Evolutionary conservation across 768 basidiomycete species (phyloP), one percentile per base, ranked within the genome.

Genomic region (Dacryopinax primogenitus): DNA sequence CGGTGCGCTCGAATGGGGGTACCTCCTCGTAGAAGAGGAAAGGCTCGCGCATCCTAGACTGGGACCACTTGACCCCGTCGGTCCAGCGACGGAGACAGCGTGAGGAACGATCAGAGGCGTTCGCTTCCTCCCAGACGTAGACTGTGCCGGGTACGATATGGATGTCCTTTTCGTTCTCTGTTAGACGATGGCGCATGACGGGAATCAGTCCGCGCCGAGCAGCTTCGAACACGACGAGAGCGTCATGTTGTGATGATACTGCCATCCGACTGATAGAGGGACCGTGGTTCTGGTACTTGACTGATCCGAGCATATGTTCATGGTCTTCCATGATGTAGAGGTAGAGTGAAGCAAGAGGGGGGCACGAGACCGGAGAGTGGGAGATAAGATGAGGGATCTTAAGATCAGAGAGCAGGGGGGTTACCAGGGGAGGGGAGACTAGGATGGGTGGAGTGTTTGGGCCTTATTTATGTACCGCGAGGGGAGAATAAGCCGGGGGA

Each of bases 51-150:
- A 85, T 85, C 47, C 84, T 79, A 64, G 83, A 84, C 72, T 85
- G 83, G 63, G 84, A 83, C 84, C 84, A 86, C 44, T 85, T 78
- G 34, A 84, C 81, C 26, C 84, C 84, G 75, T 87, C 85, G 62
- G 85, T 87, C 85, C 67, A 33, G 32, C 62, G n/a, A 15, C 35
- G 28, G 12, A 34, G 45, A 21, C 62, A 35, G 1, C 41, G 51
- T 9, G 41, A 13, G 39, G 45, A 51, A 0, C 44, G 35, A 21
- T 58, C 33, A 37, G 32, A 65, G 39, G 33, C 32, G 51, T 26
- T 39, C 39, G 37, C 37, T 73, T 87, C 85, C 70, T 84, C 80
- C 86, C 86, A 87, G 47, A 86, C 83, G 70, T 86, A 87, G 32
- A 86, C 77, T 2, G 84, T 80, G 2, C 85, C 85, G 6, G 84